These are phyloP conservation scores for Esteya vermicola DNA, from an alignment of 2,329 filamentous ascomycete genomes.

Conservation along the genomic window DNA sequence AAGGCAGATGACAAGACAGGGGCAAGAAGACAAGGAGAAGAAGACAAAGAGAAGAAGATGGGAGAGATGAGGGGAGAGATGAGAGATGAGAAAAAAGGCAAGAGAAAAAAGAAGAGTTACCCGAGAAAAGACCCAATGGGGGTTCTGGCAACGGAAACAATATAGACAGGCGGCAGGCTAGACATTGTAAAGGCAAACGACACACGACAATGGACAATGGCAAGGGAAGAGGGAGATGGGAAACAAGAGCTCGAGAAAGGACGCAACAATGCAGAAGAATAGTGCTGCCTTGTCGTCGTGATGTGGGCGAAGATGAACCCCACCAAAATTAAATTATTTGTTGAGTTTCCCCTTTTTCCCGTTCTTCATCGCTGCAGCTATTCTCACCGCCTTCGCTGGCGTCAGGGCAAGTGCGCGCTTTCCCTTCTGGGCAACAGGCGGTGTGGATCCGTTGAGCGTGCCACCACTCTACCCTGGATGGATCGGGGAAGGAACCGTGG, in stretches of 20 bases:
- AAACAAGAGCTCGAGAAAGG: neutral
- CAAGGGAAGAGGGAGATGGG: neutral
- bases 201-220: neutral
- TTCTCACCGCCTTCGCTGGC: neutral
- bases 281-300: neutral
- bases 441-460: no score
- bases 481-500: no score
- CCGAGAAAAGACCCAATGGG: conserved; percentile 91
- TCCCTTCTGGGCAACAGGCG: no score
- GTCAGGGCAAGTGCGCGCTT: neutral
- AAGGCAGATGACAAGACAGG: no score
- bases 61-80: no score
- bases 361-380: neutral
- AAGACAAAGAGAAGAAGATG: neutral
- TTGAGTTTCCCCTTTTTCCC: neutral
- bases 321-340: neutral
- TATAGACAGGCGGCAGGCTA: conserved; percentile 78
- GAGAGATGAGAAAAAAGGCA: no score
- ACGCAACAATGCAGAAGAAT: neutral
- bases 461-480: no score
- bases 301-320: neutral
- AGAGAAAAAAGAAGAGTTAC: conserved; percentile 41
- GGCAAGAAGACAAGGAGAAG: no score
- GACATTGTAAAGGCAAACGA: conserved; percentile 58
- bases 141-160: conserved; percentile 82